Evolutionary conservation across 2,329 filamentous ascomycete genomes (phyloP).

Genomic region (Colletotrichum trifolii): DNA sequence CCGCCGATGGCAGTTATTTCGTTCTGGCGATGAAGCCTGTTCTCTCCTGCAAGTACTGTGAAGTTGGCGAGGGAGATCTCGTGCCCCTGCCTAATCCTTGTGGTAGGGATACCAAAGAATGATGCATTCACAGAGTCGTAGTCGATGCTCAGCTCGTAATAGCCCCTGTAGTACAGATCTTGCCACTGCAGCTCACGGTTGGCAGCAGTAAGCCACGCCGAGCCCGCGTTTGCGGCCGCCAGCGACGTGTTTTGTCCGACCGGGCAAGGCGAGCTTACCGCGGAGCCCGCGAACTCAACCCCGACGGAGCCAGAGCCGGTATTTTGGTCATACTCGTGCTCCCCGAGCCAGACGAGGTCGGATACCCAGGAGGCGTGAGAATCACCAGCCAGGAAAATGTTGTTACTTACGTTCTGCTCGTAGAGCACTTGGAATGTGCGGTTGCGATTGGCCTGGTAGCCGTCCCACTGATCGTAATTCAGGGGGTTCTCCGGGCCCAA

Average conservation of each 20-base stretch:
- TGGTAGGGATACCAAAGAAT: slow-evolving; percentile 67
- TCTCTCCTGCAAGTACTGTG: slow-evolving; percentile 71
- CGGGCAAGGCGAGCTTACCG: slow-evolving; percentile 54
- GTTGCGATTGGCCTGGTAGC: slow-evolving; percentile 77
- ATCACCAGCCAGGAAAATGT: slow-evolving; percentile 78
- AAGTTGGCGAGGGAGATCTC: slow-evolving; percentile 78
- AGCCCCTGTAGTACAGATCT: slow-evolving; percentile 79
- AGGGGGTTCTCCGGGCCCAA: slow-evolving; percentile 49
- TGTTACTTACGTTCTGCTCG: slow-evolving; percentile 76
- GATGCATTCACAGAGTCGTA: slow-evolving; percentile 68
- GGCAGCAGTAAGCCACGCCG: slow-evolving; percentile 37
- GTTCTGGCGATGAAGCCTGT: slow-evolving; percentile 59
- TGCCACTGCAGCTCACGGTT: slow-evolving; percentile 79
- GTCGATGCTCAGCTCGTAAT: slow-evolving; percentile 72
- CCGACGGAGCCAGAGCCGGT: slow-evolving; percentile 68
- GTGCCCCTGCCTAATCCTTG: slow-evolving; percentile 68
- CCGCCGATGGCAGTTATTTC: slow-evolving; percentile 50
- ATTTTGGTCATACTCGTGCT: slow-evolving; percentile 60
- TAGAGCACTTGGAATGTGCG: slow-evolving; percentile 75
- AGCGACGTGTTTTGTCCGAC: slow-evolving; percentile 19
- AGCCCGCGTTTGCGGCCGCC: neutral
- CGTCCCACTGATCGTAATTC: slow-evolving; percentile 65
- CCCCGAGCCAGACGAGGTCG: slow-evolving; percentile 69
- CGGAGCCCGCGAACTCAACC: slow-evolving; percentile 74
- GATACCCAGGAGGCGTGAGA: slow-evolving; percentile 74